A percentile compares a stretch with the other conserved stretches of the same genome.
phyloP scores from a whole-genome alignment of 2,329 filamentous ascomycete species.

The Neofusicoccum laricinum region DNA sequence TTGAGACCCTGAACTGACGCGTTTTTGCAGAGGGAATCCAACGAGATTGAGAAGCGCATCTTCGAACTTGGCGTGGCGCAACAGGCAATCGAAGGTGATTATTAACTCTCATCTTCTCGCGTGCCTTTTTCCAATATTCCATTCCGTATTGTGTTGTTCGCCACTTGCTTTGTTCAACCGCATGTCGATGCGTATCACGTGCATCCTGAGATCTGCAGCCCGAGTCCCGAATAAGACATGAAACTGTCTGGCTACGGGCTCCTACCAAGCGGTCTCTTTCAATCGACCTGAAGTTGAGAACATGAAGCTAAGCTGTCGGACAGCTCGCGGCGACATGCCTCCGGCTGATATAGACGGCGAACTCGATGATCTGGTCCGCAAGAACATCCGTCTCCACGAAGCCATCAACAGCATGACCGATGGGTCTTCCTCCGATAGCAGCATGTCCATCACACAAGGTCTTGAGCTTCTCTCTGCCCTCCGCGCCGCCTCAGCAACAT shows the following conservation, averaged over 20 bases:
- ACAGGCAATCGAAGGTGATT: conserved; percentile 13
- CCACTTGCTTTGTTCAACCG: not conserved
- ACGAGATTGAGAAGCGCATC: conserved; percentile 16
- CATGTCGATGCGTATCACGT: not conserved
- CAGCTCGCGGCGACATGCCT: conserved; percentile 34
- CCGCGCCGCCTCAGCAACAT: conserved; percentile 27
- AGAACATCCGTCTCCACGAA: conserved; percentile 48
- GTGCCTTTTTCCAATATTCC: no score
- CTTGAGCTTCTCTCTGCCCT: conserved; percentile 48
- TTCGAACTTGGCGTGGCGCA: conserved; percentile 14
- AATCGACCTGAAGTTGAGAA: not conserved
- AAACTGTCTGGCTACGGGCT: no score
- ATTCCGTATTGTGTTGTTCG: not conserved
- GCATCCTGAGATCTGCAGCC: not conserved
- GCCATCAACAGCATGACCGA: conserved; percentile 44
- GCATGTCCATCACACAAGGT: conserved; percentile 37
- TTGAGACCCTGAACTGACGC: not conserved
- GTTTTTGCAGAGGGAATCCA: conserved; percentile 13
- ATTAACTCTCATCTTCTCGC: not conserved
- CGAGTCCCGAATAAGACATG: no score
- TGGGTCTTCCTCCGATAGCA: conserved; percentile 42
- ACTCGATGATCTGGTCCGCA: conserved; percentile 45
- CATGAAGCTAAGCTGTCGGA: conserved; percentile 1
- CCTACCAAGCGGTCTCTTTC: no score
- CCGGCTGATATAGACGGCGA: conserved; percentile 43